Evolutionary conservation across 1,284 basidiomycete species (phyloP), one percentile per base, ranked within the genome.

Genomic region (Pascua sp.): DNA sequence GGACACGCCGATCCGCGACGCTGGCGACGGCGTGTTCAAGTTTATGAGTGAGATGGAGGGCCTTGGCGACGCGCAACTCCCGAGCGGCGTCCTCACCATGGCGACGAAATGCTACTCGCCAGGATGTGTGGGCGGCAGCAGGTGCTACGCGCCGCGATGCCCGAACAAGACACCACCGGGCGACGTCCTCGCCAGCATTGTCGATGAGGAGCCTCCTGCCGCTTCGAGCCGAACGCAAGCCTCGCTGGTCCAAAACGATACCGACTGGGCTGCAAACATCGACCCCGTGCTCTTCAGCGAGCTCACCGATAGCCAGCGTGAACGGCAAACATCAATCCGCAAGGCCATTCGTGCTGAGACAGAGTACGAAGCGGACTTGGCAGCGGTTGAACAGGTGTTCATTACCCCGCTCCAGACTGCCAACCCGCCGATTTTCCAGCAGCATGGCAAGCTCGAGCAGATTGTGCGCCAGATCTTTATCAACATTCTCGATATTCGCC

Each of bases 21-120:
- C 91, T 5, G 88, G 93, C 2, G 93, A 96, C 66, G 91, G 96
- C 66, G 92, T 98, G 8, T 97, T 92, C 77, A 92, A 91, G 83
- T 97, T 98, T 79, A 81, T 93, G 76, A 91, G 92, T 61, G 93
- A 96, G 66, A 83, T 86, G 61, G 91, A 93, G 68, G 50, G 47
- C 24, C 37, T 47, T 24, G 44, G 41, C 32, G 42, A 49, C 15
- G 50, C 55, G 10, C 38, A 52, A 2, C 77, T 96, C 7, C 93
- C 93, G 0, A 91, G 88, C 0, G 76, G 76, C 5, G 60, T 78
- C 11, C 69, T 75, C 64, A 75, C 75, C 8, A 77, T 77, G 72
- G 76, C 74, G 52, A 91, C 91, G 9, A 85, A 83, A 69, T 95
- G 91, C 73, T 95, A 95, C 58, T 74, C 75, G n/a, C 74, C 77